Evolutionary conservation across 2,329 filamentous ascomycete genomes (phyloP).

Genomic region (Venturia pyrina): DNA sequence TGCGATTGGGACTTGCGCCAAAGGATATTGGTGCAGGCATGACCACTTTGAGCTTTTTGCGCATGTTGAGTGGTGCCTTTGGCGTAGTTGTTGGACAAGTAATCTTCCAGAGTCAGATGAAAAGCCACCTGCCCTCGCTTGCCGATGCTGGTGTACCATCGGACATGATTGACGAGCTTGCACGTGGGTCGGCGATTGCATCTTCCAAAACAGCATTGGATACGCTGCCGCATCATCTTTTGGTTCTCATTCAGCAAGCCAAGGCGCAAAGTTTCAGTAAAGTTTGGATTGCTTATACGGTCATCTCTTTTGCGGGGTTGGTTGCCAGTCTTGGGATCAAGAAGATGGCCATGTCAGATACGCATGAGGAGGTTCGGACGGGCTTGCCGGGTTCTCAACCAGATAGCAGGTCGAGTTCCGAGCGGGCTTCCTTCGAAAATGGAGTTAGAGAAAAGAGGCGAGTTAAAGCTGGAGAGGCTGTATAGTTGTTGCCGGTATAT

Average conservation of each 20-base stretch:
- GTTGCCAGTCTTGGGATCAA: slow-evolving; percentile 25
- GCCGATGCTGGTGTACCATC: slow-evolving; percentile 37
- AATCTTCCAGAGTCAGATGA: slow-evolving; percentile 62
- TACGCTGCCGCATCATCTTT: slow-evolving; percentile 30
- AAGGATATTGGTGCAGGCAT: slow-evolving; percentile 52
- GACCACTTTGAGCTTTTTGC: slow-evolving; percentile 50
- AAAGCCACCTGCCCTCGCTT: slow-evolving; percentile 40
- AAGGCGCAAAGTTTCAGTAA: slow-evolving; percentile 35
- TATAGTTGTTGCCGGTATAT: neutral
- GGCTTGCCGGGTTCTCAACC: neutral
- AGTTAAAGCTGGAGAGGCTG: neutral
- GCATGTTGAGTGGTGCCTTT: slow-evolving; percentile 54
- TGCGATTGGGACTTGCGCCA: slow-evolving; percentile 48
- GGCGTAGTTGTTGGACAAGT: slow-evolving; percentile 62
- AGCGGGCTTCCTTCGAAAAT: neutral
- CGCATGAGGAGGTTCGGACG: slow-evolving; percentile 10
- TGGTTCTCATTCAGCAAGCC: slow-evolving; percentile 28
- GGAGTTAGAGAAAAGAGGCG: neutral
- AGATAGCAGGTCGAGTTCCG: neutral
- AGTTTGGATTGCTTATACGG: slow-evolving; percentile 42
- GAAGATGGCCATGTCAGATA: slow-evolving; percentile 20
- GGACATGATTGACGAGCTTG: slow-evolving; percentile 30
- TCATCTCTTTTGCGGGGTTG: slow-evolving; percentile 28
- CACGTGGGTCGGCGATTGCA: slow-evolving; percentile 23
- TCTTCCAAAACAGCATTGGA: slow-evolving; percentile 48